Base-by-base conservation (phyloP, 768 basidiomycete species). In the Boletus huronensis region DNA sequence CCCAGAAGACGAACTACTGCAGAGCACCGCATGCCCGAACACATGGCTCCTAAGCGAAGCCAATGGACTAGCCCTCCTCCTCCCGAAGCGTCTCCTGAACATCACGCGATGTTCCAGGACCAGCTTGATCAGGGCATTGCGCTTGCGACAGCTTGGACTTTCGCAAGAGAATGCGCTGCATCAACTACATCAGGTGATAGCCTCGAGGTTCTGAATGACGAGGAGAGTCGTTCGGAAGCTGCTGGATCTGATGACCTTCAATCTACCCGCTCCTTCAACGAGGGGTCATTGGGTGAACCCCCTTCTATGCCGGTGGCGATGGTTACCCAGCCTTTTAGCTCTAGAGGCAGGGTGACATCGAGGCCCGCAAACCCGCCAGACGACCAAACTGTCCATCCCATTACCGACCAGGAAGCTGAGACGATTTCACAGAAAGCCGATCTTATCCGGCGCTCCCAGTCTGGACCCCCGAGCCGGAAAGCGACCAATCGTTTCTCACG, bases 21-120 rank as follows among this genome's bases (percentile, higher is more conserved):
- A 52, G 70, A 67, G 29, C 67, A 65, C 59, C 72, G 55, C 60
- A 71, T 64, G 40, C 83, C 85, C 2, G 84, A 85, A 53, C 87
- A 89, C 60, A 90, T 91, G 90, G 89, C 87, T 17, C 87, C 90
- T 1, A 85, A 79, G 64, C 82, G 90, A 29, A 75, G 80, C 31
- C 87, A 88, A 69, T 92, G 90, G 90, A 92, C 90, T 2, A 90
- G 88, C 59, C 89, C 90, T 9, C 90, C 90, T 25, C 88, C 90
- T 4, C 82, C 84, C 1, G 87, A 87, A 61, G 90, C 89, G 1
- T 77, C 90, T 0, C 76, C 80, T 10, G 79, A 78, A 23, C 87
- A 82, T 59, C 88, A 82, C 44, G 77, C 79, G 3, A 71, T 83
- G 19, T 92, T 88, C 61, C 85, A 89, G 65, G 80, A 77, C 54